Evolutionary conservation across 768 basidiomycete species (phyloP), one percentile per base, ranked within the genome.

Genomic region (Hygrocybe coccinea): DNA sequence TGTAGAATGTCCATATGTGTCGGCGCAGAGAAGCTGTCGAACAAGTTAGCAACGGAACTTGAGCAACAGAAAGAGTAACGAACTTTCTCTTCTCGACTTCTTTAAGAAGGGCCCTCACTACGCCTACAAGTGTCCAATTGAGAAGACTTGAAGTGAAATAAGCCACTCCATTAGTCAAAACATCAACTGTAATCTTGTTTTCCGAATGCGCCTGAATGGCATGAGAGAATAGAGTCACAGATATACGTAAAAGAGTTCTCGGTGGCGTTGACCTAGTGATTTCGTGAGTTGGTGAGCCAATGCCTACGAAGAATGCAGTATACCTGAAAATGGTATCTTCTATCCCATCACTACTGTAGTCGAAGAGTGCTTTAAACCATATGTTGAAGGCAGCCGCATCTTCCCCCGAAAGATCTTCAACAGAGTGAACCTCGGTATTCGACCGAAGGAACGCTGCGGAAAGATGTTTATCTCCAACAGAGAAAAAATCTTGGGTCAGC

Each of bases 281-380:
- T 4, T 22, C 35, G 25, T n/a, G 37, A 53, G 19, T 35, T 41
- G 47, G 17, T 51, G n/a, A 29, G 45, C 43, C 37, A 43, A 21
- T 35, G 36, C 5, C 12, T 37, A 7, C n/a, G 29, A 29, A 35
- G n/a, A 17, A 21, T 29, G 35, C 37, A 11, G 49, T 54, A 60
- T 68, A 84, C 85, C 84, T 75, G 22, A 87, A 71, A 54, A 89
- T 87, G 12, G 79, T 83, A 62, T 92, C 90, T 60, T 91, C 90
- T 24, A 92, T 91, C 1, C 90, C 90, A 65, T 91, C 90, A 59
- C 82, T 89, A 56, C 73, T 75, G 48, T 74, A 83, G 64, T 90
- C 88, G 65, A 91, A 91, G 24, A 92, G 72, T 0, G 87, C 85
- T 63, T 89, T 90, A 60, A 78, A 82, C 90, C 90, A 92, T 8